Evolutionary conservation across 2,329 filamentous ascomycete genomes (phyloP).

Genomic region (Penicillium vulpinum): DNA sequence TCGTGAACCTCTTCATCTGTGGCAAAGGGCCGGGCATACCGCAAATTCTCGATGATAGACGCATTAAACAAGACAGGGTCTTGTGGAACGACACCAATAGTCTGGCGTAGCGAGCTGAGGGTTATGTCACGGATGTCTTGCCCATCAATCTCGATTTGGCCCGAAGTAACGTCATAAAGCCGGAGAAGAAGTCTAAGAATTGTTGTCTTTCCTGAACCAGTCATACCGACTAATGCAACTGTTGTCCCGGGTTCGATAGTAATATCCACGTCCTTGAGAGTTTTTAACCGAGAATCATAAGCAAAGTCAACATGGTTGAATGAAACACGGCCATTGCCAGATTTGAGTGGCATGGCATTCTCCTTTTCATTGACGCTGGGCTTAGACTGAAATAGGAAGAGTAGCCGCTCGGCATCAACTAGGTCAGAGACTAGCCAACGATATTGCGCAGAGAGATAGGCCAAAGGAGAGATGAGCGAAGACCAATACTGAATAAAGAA

Average conservation of each 20-base stretch:
- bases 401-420: conserved; percentile 60
- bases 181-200: conserved; percentile 56
- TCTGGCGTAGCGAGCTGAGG: conserved; percentile 56
- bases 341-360: conserved; percentile 35
- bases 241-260: conserved; percentile 50
- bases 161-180: conserved; percentile 53
- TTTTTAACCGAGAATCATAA: conserved; percentile 51
- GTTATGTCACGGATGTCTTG: conserved; percentile 60
- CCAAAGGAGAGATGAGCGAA: conserved; percentile 48
- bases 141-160: conserved; percentile 54
- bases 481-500: conserved; percentile 65
- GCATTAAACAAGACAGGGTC: conserved; percentile 65
- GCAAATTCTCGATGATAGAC: conserved; percentile 63
- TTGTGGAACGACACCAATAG: conserved; percentile 64
- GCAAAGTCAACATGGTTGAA: conserved; percentile 54
- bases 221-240: conserved; percentile 58
- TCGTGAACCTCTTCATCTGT: conserved; percentile 28
- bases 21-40: conserved; percentile 54
- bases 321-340: conserved; percentile 46
- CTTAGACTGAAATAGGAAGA: conserved; percentile 52
- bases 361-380: conserved; percentile 45
- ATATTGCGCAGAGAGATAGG: conserved; percentile 52
- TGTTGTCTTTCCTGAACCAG: conserved; percentile 57
- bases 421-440: conserved; percentile 53
- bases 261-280: conserved; percentile 49